Conservation (phyloP, 2,329 filamentous ascomycete species). For the Trichoderma guizhouense region DNA sequence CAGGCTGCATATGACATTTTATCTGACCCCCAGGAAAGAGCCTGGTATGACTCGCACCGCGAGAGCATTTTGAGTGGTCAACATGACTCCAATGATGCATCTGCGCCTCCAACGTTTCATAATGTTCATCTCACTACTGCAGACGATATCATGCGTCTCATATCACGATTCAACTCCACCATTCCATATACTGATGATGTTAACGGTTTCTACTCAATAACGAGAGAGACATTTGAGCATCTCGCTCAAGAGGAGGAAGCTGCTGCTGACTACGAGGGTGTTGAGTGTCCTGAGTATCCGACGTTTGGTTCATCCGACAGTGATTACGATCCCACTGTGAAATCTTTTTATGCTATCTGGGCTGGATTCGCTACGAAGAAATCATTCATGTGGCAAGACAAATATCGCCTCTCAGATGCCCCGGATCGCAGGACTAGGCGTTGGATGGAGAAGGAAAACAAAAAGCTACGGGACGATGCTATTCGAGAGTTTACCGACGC, state of each 20-base stretch:
- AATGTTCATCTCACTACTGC: slow-evolving; percentile 75
- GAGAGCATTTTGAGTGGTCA: slow-evolving; percentile 74
- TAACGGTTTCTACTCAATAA: slow-evolving; percentile 78
- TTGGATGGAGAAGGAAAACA: slow-evolving; percentile 94
- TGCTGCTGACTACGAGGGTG: slow-evolving; percentile 66
- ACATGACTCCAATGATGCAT: slow-evolving; percentile 43
- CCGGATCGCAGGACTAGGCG: slow-evolving; percentile 80
- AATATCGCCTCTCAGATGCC: slow-evolving; percentile 77
- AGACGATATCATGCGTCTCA: slow-evolving; percentile 73
- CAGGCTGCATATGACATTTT: slow-evolving; percentile 95
- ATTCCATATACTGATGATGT: slow-evolving; percentile 78
- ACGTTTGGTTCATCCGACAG: slow-evolving; percentile 77
- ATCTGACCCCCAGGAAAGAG: slow-evolving; percentile 89
- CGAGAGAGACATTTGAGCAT: slow-evolving; percentile 73
- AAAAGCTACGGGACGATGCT: slow-evolving; percentile 74
- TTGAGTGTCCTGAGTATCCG: slow-evolving; percentile 66
- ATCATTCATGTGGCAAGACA: slow-evolving; percentile 84
- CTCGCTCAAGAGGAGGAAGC: slow-evolving; percentile 76
- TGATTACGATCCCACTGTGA: slow-evolving; percentile 71
- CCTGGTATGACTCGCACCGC: slow-evolving; percentile 96
- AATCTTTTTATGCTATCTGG: slow-evolving; percentile 80
- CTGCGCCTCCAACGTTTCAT: slow-evolving; percentile 57
- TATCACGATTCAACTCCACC: slow-evolving; percentile 74
- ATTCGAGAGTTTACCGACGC: slow-evolving; percentile 89
- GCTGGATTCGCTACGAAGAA: slow-evolving; percentile 78